A percentile compares a stretch with the other conserved stretches of the same genome.
Conservation (phyloP, 495 filamentous ascomycete genomes). For the Aspergillus asperescens region DNA sequence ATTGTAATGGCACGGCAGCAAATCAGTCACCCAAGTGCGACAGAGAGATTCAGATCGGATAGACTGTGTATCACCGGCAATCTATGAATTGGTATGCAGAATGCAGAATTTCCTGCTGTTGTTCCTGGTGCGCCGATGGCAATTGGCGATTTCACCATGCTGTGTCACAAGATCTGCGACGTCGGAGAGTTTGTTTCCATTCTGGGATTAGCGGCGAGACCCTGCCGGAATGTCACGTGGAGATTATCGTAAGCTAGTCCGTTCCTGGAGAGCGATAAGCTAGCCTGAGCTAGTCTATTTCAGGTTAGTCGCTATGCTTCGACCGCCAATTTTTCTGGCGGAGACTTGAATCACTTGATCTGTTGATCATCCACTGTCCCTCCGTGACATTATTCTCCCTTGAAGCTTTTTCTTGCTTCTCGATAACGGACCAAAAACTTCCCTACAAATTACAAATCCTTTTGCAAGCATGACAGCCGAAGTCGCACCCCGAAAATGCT, state of each 20-base stretch:
- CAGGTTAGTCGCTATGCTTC: not conserved
- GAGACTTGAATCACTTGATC: too few species aligned
- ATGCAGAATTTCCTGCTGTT: not conserved
- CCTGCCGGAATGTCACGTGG: conserved; percentile 4
- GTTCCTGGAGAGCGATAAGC: not conserved
- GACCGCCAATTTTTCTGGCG: conserved; percentile 1
- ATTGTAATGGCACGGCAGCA: not conserved
- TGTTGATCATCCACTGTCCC: too few species aligned
- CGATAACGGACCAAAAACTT: not conserved
- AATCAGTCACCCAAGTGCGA: not conserved
- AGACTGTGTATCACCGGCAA: not conserved
- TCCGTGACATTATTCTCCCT: not conserved
- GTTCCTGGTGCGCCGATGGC: not conserved
- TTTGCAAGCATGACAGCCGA: conserved; percentile 10
- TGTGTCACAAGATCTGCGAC: conserved; percentile 3
- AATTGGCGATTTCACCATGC: conserved; percentile 2
- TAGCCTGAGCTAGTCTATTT: not conserved
- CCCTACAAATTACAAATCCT: not conserved
- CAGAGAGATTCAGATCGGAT: not conserved
- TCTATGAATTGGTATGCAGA: not conserved
- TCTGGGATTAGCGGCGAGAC: conserved; percentile 1
- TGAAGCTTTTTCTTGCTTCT: not conserved
- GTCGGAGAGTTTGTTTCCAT: not conserved
- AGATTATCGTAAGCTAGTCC: conserved; percentile 3
- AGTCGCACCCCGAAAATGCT: conserved; percentile 54